These are phyloP conservation scores for Alternaria panax DNA, from an alignment of 2,329 filamentous ascomycete species.

Conservation along the genomic window DNA sequence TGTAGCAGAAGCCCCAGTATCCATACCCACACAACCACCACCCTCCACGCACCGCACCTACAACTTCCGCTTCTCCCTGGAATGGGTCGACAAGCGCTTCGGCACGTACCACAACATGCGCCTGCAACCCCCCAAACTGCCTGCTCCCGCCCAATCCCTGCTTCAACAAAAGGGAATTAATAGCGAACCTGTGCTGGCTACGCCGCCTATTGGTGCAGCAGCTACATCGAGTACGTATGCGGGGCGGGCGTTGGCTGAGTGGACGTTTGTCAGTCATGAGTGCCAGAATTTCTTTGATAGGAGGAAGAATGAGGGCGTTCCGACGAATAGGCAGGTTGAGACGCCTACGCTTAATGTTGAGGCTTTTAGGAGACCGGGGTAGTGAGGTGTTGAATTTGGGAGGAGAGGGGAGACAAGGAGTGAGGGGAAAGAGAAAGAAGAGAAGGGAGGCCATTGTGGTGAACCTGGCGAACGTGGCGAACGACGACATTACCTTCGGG, in stretches of 20 bases:
- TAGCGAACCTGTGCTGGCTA: slow-evolving; percentile 30
- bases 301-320: slow-evolving; percentile 75
- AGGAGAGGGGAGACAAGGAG: too few relatives aligned
- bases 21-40: slow-evolving; percentile 38
- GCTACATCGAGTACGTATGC: slow-evolving; percentile 63
- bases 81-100: slow-evolving; percentile 67
- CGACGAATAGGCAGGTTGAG: slow-evolving; percentile 71
- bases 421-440: background rate
- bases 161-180: slow-evolving; percentile 56
- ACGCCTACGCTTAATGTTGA: slow-evolving; percentile 71
- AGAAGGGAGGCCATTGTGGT: background rate
- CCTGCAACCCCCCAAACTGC: slow-evolving; percentile 73
- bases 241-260: slow-evolving; percentile 79
- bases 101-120: slow-evolving; percentile 66
- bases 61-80: slow-evolving; percentile 77
- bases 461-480: too few relatives aligned
- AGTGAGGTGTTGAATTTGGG: slow-evolving; percentile 2
- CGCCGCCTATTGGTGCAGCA: slow-evolving; percentile 49
- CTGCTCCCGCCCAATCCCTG: slow-evolving; percentile 71
- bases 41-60: slow-evolving; percentile 65
- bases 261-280: slow-evolving; percentile 76
- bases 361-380: slow-evolving; percentile 61
- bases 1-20: slow-evolving; percentile 13
- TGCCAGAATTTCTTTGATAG: slow-evolving; percentile 84
- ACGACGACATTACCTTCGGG: background rate